These are phyloP conservation scores for Lepidium africanum DNA, from an alignment of 345 rosid genomes.

Conservation along the genomic window DNA sequence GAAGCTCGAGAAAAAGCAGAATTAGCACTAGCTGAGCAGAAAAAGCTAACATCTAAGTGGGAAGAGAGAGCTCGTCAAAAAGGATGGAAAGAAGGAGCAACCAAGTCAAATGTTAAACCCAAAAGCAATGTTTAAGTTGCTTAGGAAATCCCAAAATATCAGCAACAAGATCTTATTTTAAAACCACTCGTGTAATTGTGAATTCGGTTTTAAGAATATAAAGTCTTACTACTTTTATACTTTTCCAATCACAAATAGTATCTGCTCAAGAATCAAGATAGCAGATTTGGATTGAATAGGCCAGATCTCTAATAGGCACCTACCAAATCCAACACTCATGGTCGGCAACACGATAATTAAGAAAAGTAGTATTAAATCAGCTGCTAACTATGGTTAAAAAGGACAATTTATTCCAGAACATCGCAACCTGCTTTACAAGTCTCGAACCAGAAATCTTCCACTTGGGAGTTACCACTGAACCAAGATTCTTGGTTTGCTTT, in stretches of 20 bases:
- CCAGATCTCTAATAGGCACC: not conserved
- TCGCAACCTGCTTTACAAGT: too few species aligned
- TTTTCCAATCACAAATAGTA: not conserved
- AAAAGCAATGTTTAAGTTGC: slow-evolving; percentile 44
- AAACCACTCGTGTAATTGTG: slow-evolving; percentile 7
- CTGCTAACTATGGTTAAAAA: not conserved
- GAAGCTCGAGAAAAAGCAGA: slow-evolving; percentile 89
- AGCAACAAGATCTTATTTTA: not conserved
- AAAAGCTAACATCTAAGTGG: slow-evolving; percentile 66
- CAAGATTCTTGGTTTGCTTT: too few species aligned
- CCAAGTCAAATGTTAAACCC: slow-evolving; percentile 33
- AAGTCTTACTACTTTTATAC: not conserved
- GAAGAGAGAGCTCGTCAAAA: slow-evolving; percentile 77
- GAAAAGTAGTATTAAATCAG: not conserved
- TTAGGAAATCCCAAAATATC: slow-evolving; percentile 4
- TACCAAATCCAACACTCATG: not conserved
- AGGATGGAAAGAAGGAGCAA: slow-evolving; percentile 79
- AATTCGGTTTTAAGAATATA: not conserved
- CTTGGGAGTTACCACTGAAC: too few species aligned
- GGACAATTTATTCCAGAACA: not conserved
- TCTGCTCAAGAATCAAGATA: too few species aligned
- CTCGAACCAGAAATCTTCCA: too few species aligned
- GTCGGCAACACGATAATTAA: slow-evolving; percentile 6
- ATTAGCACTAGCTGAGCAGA: slow-evolving; percentile 58
- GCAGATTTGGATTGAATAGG: not conserved